Percentiles rank a stretch among this genome's conserved stretches.
These are phyloP conservation scores for Primulina tabacum DNA, from an alignment of 257 asterid species.

Conservation along the genomic window DNA sequence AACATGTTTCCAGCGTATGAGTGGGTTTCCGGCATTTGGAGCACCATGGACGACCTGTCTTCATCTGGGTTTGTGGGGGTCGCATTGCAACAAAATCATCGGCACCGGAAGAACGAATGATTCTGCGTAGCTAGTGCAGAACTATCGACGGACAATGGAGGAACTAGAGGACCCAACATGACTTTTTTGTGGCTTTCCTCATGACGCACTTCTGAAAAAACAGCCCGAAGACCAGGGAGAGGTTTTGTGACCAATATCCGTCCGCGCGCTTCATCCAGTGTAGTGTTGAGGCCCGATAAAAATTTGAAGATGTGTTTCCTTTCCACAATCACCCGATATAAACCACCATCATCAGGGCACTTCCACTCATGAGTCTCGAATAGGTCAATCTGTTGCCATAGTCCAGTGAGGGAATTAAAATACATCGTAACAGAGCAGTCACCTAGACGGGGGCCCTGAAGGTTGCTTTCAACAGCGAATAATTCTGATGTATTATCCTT, in stretches of 20 bases:
- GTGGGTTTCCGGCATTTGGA: not conserved
- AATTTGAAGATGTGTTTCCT: not conserved
- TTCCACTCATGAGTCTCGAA: not conserved
- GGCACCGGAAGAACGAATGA: not conserved
- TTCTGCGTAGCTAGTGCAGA: too few relatives aligned
- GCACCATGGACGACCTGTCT: too few relatives aligned
- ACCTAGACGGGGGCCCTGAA: not conserved
- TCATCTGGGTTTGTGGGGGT: not conserved
- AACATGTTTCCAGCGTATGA: not conserved
- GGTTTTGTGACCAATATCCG: not conserved
- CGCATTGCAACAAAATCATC: not conserved
- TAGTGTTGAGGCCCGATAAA: not conserved
- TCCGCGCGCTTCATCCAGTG: slow-evolving; percentile 5
- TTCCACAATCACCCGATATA: not conserved
- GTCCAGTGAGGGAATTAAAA: not conserved
- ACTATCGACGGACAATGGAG: too few relatives aligned
- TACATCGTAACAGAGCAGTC: not conserved
- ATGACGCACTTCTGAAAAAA: too few relatives aligned
- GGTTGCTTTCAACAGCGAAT: not conserved
- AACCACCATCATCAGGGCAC: not conserved
- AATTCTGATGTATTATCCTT: not conserved
- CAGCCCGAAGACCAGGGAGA: not conserved
- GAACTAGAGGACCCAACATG: not conserved
- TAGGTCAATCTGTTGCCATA: slow-evolving; percentile 4
- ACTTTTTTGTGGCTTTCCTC: not conserved